These are phyloP conservation scores for Vachellia pachyceras DNA, from an alignment of 306 rosid genomes.

Conservation along the genomic window DNA sequence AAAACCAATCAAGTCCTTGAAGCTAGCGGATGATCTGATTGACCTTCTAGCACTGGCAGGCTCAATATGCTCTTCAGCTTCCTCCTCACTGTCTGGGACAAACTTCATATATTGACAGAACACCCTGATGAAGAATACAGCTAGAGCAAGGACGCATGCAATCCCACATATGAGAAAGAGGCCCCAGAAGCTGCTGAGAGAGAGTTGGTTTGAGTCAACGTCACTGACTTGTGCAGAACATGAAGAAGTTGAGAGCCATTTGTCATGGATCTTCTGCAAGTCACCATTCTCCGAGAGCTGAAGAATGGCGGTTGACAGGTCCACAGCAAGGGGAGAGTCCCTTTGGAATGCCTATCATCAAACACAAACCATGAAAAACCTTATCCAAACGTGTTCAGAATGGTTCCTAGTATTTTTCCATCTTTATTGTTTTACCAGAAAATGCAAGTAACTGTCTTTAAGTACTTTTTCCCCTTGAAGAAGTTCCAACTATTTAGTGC, in stretches of 20 bases:
- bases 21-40: constrained; percentile 45
- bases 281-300: constrained; percentile 88
- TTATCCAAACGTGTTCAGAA: neutral
- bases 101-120: constrained; percentile 57
- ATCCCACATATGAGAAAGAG: constrained; percentile 70
- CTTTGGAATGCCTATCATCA: constrained; percentile 77
- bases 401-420: neutral
- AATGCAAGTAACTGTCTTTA: neutral
- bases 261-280: constrained; percentile 75
- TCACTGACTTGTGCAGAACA: constrained; percentile 49
- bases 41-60: constrained; percentile 42
- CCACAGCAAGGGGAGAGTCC: constrained; percentile 92
- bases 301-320: constrained; percentile 88
- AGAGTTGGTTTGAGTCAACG: constrained; percentile 49
- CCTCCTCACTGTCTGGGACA: constrained; percentile 45
- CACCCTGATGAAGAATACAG: constrained; percentile 56
- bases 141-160: constrained; percentile 60
- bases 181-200: constrained; percentile 87
- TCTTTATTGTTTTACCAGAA: neutral
- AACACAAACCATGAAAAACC: constrained; percentile 22
- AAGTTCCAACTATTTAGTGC: neutral
- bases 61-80: constrained; percentile 42
- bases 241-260: constrained; percentile 61
- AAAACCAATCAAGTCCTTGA: constrained; percentile 57
- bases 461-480: neutral